phyloP scores from a whole-genome alignment of 345 rosid genomes.

The Trapa bicornis region DNA sequence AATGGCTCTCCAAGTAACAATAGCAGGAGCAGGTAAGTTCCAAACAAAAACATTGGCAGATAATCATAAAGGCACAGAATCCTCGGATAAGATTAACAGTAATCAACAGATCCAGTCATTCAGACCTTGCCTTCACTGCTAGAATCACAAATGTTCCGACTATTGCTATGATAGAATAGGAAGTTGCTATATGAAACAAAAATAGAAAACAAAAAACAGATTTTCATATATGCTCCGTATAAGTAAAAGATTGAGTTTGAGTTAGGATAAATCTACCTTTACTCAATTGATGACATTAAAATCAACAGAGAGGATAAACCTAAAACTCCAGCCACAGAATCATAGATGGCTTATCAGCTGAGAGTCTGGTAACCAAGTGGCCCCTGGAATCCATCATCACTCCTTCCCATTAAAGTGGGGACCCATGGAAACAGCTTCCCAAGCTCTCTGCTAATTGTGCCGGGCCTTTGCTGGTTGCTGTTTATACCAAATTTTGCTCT shows the following conservation, averaged over 20 bases:
- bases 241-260: background rate
- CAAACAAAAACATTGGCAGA: background rate
- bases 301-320: background rate
- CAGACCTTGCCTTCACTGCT: background rate
- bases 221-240: background rate
- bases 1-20: background rate
- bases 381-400: conserved; percentile 54
- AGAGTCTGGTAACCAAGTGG: conserved; percentile 80
- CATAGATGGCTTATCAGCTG: conserved; percentile 31
- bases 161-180: background rate
- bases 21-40: background rate
- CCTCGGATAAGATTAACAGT: background rate
- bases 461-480: conserved; percentile 39
- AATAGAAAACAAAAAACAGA: background rate
- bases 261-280: background rate
- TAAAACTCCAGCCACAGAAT: background rate
- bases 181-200: background rate
- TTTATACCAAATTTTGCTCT: conserved; percentile 89
- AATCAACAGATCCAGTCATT: background rate
- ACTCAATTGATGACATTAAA: background rate
- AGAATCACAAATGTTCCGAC: background rate
- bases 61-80: background rate
- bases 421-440: conserved; percentile 89
- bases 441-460: conserved; percentile 52
- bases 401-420: conserved; percentile 59